Base-by-base conservation (phyloP, 371 early-diverging fungal species). In the Aphelidium insulamus region DNA sequence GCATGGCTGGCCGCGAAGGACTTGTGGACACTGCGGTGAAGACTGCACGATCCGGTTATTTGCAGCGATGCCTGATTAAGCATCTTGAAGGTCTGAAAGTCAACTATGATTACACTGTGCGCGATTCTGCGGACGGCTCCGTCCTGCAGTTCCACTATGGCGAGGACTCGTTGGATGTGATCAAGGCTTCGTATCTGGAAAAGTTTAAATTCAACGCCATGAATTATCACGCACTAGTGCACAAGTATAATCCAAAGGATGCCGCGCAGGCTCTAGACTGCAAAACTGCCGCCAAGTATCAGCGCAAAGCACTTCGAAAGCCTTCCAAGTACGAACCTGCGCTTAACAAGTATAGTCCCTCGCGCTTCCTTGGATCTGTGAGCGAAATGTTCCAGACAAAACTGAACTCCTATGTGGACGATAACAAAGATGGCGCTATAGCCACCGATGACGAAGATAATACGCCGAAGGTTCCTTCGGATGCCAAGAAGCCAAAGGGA, bases 1-100 rank as follows among this genome's bases (percentile, higher is more conserved):
- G 90, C 55, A 99, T 99, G 99, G 98, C 99, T 41, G 99, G 99
- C 49, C 88, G 99, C 59, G 99, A 99, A 72, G 99, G 99, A 45
- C 62, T 99, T 17, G 95, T 99, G 45, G 99, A 99, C 66, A 99
- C 99, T 2, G 99, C 99, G 37, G 97, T 98, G 54, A 99, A 99
- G 63, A 99, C 99, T 0, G 81, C 95, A 27, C 79, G 92, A 49
- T 95, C 97, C 7, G 99, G 99, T 28, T 99, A 99, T 55, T 59
- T 99, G 50, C 99, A 98, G 57, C 80, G 99, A 49, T 98, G 99
- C 71, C 69, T 99, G 46, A 86, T 97, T 49, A 99, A 99, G 69
- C 97, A 95, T 52, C 57, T 99, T 48, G 99, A 99, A 67, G 90
- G 95, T 26, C 54, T 97, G 24, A 61, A 60, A 30, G 94, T 98